Conservation (phyloP, 179 eudicot species). For the Drosera spatulata region DNA sequence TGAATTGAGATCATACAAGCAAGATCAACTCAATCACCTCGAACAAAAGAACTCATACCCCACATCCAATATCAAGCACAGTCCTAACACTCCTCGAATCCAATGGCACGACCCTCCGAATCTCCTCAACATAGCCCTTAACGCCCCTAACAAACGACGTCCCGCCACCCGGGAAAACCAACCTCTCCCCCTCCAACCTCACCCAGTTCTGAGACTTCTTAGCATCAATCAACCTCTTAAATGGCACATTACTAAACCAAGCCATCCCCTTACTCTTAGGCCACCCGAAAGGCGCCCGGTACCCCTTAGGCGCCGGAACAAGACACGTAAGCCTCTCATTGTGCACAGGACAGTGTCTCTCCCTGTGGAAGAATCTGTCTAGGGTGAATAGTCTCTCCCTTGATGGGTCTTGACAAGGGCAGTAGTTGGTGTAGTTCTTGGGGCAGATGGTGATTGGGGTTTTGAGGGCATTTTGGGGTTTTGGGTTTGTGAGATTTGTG, state of each 20-base stretch:
- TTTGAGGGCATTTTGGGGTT: slow-evolving; percentile 3
- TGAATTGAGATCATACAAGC: no score
- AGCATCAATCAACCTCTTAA: slow-evolving; percentile 15
- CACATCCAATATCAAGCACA: slow-evolving; percentile 61
- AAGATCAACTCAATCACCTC: no score
- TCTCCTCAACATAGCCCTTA: slow-evolving; percentile 27
- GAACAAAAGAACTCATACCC: slow-evolving; percentile 26
- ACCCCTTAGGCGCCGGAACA: slow-evolving; percentile 32
- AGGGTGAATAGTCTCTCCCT: slow-evolving; percentile 13
- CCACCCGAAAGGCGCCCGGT: slow-evolving; percentile 37
- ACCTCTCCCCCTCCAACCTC: slow-evolving; percentile 29
- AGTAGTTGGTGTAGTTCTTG: slow-evolving; percentile 39
- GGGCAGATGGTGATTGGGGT: slow-evolving; percentile 22
- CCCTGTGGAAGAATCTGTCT: slow-evolving; percentile 20
- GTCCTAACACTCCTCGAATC: slow-evolving; percentile 41
- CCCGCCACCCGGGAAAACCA: slow-evolving; percentile 63
- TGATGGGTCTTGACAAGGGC: slow-evolving; percentile 45
- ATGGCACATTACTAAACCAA: slow-evolving; percentile 52
- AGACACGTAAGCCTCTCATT: slow-evolving; percentile 25
- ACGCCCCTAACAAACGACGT: slow-evolving; percentile 51
- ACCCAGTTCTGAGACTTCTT: slow-evolving; percentile 62
- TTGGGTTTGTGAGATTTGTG: neutral
- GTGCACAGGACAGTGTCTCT: slow-evolving; percentile 45
- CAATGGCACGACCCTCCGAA: slow-evolving; percentile 30
- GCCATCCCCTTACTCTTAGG: slow-evolving; percentile 43